phyloP scores from a whole-genome alignment of 106 monocot genomes.

The Dioscorea alata region DNA sequence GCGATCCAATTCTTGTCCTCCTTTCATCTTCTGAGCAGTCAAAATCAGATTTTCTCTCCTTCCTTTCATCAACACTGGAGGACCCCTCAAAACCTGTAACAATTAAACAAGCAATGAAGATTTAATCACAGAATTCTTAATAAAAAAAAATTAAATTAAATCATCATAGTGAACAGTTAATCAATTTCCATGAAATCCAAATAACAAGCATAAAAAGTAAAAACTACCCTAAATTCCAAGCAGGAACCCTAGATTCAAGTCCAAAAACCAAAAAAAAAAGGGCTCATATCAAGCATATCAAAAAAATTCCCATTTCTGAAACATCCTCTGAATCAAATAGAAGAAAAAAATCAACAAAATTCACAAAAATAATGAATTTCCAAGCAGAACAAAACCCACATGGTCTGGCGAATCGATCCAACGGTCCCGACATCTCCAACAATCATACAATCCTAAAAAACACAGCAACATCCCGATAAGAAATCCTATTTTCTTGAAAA shows the following conservation, averaged over 20 bases:
- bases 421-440: constrained; percentile 30
- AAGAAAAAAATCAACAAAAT: neutral
- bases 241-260: neutral
- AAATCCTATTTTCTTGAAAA: too few relatives aligned
- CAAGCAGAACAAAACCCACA: constrained; percentile 8
- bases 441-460: neutral
- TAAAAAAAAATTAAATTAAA: too few relatives aligned
- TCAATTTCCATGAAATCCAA: too few relatives aligned
- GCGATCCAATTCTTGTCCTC: constrained; percentile 41
- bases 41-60: constrained; percentile 52
- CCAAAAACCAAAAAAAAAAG: neutral
- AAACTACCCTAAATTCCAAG: too few relatives aligned
- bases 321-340: neutral
- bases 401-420: constrained; percentile 34
- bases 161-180: too few relatives aligned
- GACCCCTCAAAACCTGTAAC: constrained; percentile 46
- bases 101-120: too few relatives aligned
- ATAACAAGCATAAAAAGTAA: too few relatives aligned
- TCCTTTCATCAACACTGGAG: constrained; percentile 41
- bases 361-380: neutral
- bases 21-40: constrained; percentile 60
- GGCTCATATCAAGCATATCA: neutral
- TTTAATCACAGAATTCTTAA: too few relatives aligned
- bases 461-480: too few relatives aligned
- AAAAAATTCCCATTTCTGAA: neutral